These are phyloP conservation scores for Botrytis pseudocinerea DNA, from an alignment of 2,329 filamentous ascomycete species.

Conservation along the genomic window DNA sequence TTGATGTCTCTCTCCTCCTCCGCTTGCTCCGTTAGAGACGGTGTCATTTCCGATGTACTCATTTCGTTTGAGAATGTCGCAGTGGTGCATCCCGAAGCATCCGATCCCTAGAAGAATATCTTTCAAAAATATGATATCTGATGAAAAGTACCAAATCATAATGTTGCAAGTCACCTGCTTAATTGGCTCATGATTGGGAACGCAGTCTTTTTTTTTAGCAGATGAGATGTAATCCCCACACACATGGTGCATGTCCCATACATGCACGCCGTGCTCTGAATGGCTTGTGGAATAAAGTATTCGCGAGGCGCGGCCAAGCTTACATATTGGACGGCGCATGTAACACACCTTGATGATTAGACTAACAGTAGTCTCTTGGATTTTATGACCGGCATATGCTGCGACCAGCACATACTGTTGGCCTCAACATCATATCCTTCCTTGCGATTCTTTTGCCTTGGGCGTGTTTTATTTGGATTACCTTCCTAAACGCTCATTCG, in stretches of 20 bases:
- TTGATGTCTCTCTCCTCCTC: background rate
- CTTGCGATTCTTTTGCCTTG: background rate
- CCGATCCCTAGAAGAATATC: background rate
- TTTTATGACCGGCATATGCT: constrained; percentile 20
- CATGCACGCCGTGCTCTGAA: background rate
- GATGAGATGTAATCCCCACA: constrained; percentile 16
- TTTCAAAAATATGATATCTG: constrained; percentile 18
- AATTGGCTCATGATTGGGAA: background rate
- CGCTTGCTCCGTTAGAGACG: background rate
- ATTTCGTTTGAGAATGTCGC: constrained; percentile 3
- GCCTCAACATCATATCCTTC: background rate
- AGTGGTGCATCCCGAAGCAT: constrained; percentile 7
- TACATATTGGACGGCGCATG: constrained; percentile 15
- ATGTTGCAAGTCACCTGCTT: constrained; percentile 18
- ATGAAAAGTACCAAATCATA: constrained; percentile 8
- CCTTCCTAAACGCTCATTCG: background rate
- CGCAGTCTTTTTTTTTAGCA: background rate
- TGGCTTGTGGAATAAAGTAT: constrained; percentile 11
- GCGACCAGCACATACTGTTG: background rate
- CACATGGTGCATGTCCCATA: constrained; percentile 14
- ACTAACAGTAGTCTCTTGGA: background rate
- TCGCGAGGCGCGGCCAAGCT: constrained; percentile 20
- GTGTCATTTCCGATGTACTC: constrained; percentile 6
- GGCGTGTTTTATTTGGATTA: background rate
- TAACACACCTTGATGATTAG: constrained; percentile 11